These are phyloP conservation scores for Fusarium abutilonis DNA, from an alignment of 2,329 filamentous ascomycete genomes.

Conservation along the genomic window DNA sequence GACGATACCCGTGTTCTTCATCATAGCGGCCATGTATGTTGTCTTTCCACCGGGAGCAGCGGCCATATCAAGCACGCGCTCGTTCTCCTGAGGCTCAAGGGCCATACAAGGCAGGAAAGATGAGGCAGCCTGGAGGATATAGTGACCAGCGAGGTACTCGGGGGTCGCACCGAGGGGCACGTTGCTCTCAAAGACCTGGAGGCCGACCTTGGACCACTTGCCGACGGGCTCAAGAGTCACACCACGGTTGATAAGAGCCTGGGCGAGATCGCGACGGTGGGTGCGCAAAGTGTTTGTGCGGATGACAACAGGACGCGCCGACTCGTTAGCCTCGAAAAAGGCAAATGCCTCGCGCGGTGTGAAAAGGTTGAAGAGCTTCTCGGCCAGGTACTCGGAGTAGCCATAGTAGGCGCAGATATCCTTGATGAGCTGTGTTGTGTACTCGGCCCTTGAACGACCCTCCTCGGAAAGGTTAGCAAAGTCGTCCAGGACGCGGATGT, in stretches of 20 bases:
- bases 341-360: constrained; percentile 93
- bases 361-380: constrained; percentile 95
- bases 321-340: constrained; percentile 99
- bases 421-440: constrained; percentile 84
- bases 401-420: constrained; percentile 98
- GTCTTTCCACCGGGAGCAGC: constrained; percentile 96
- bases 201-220: constrained; percentile 97
- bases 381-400: constrained; percentile 92
- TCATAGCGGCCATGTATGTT: constrained; percentile 93
- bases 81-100: constrained; percentile 89
- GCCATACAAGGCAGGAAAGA: constrained; percentile 99
- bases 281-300: constrained; percentile 93
- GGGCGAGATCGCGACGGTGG: constrained; percentile 81
- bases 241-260: constrained; percentile 93
- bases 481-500: constrained; percentile 88
- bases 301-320: constrained; percentile 90
- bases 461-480: constrained; percentile 84
- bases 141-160: constrained; percentile 96
- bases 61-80: constrained; percentile 93
- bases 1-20: constrained; percentile 94
- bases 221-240: constrained; percentile 96
- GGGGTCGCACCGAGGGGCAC: constrained; percentile 91
- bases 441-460: constrained; percentile 85
- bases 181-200: constrained; percentile 93
- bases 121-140: constrained; percentile 95